Base-by-base conservation (phyloP, 192 early-diverging fungal species). In the Coemansia sp. region DNA sequence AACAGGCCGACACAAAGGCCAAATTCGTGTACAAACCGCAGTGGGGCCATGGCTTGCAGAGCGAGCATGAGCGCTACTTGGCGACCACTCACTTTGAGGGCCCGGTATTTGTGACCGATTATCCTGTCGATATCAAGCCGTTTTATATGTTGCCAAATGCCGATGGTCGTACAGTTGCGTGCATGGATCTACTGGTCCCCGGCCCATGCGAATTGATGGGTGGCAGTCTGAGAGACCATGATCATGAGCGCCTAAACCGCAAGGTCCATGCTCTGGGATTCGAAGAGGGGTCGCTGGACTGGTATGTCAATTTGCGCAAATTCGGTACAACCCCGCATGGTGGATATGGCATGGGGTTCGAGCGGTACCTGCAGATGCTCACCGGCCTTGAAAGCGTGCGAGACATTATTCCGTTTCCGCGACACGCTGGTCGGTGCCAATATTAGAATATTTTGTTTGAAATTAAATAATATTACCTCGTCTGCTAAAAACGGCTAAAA, bases 51-150 rank as follows among this genome's bases (percentile, higher is more conserved):
- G 75, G 82, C 5, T 64, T 95, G 30, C 91, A 94, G 60, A 87
- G 85, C 42, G 92, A 94, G 56, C 94, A 95, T 69, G 94, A 95
- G 65, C 85, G 86, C 56, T 94, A 85, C 72, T 67, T 95, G 31
- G 87, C 90, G 2, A 83, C 86, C 0, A 66, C 56, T 11, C 74
- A 86, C 45, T 68, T 82, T n/a, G 73, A 67, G 7, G 64, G 75
- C 4, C 94, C 94, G 1, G 89, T 96, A 3, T 96, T 92, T 84
- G 89, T 96, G 16, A 93, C 90, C n/a, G 88, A 93, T 54, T 96
- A 93, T 63, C 94, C 92, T 6, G 67, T 75, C 1, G 63, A 56
- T 9, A 60, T 91, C 27, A 95, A 95, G 68, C 91, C 94, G 0
- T 95, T 95, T 62, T 95, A 95, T 54, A 95, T 95, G 94, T 70